A percentile compares a stretch with the other conserved stretches of the same genome.
Conservation (phyloP, 2,329 filamentous ascomycete species). For the Phialocephala subalpina region DNA sequence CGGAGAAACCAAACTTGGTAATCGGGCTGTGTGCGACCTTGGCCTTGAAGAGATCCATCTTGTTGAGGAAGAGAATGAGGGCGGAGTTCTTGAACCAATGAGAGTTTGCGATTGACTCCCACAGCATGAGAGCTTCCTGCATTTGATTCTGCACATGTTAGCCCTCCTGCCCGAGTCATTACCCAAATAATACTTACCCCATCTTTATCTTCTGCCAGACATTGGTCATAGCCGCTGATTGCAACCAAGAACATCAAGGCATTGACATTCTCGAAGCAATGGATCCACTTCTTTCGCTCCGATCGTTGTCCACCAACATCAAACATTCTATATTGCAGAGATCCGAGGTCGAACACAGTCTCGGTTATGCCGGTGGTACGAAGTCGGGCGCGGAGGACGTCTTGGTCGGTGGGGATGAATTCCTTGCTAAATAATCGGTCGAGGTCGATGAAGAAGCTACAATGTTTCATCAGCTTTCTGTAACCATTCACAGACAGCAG, state of each 20-base stretch:
- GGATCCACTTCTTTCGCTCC: slow-evolving; percentile 82
- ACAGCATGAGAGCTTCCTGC: slow-evolving; percentile 88
- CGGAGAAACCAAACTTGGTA: slow-evolving; percentile 77
- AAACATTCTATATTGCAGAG: slow-evolving; percentile 93
- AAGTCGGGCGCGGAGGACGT: slow-evolving; percentile 88
- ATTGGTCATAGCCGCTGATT: slow-evolving; percentile 96
- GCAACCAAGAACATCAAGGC: slow-evolving; percentile 93
- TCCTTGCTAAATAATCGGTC: slow-evolving; percentile 78
- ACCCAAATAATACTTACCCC: slow-evolving; percentile 68
- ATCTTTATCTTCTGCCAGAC: slow-evolving; percentile 94
- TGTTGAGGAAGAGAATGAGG: slow-evolving; percentile 86
- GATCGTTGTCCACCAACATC: slow-evolving; percentile 79
- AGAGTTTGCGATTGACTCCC: slow-evolving; percentile 85
- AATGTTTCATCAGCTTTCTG: slow-evolving; percentile 23
- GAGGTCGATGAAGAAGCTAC: slow-evolving; percentile 83
- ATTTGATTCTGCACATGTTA: slow-evolving; percentile 75
- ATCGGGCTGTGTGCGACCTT: slow-evolving; percentile 78
- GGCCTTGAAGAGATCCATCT: slow-evolving; percentile 85
- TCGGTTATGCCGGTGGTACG: slow-evolving; percentile 96
- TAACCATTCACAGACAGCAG: slow-evolving; percentile 10
- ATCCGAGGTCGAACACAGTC: slow-evolving; percentile 89
- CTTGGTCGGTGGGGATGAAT: slow-evolving; percentile 92
- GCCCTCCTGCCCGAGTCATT: not conserved
- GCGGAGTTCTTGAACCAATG: slow-evolving; percentile 86
- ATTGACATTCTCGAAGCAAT: slow-evolving; percentile 82